These are phyloP conservation scores for Gentiana straminea DNA, from an alignment of 257 asterid species.

Conservation along the genomic window DNA sequence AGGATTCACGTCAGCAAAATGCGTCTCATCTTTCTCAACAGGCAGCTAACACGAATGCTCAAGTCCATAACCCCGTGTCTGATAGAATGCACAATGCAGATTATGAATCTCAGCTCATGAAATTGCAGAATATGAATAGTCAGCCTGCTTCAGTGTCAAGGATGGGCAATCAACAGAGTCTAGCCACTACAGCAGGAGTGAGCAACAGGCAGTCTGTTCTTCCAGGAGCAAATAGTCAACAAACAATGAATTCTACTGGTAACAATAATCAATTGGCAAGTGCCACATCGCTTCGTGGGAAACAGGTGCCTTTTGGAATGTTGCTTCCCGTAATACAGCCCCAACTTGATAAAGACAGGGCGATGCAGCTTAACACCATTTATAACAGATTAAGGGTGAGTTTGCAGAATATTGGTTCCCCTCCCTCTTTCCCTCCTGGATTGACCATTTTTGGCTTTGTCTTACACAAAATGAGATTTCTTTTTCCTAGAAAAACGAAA, in stretches of 20 bases:
- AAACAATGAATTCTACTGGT: constrained; percentile 23
- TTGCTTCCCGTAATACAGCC: constrained; percentile 84
- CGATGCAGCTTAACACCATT: constrained; percentile 73
- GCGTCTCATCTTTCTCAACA: constrained; percentile 33
- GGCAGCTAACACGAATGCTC: constrained; percentile 23
- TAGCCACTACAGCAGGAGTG: constrained; percentile 23
- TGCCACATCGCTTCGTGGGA: constrained; percentile 35
- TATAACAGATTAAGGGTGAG: constrained; percentile 63
- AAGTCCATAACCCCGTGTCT: constrained; percentile 26
- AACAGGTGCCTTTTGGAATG: constrained; percentile 88
- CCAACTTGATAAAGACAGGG: constrained; percentile 86
- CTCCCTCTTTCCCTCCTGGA: no score
- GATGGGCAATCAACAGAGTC: constrained; percentile 29
- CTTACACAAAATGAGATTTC: constrained; percentile 11
- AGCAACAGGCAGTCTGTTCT: constrained; percentile 30
- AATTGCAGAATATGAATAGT: constrained; percentile 31
- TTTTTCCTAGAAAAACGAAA: constrained; percentile 66
- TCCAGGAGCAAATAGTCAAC: constrained; percentile 36
- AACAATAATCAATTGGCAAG: constrained; percentile 25
- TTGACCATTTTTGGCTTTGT: constrained; percentile 5
- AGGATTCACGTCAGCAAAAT: constrained; percentile 20
- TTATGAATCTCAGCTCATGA: constrained; percentile 35
- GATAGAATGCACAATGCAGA: constrained; percentile 29
- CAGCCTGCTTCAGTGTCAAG: constrained; percentile 29
- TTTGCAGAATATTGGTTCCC: not conserved